Evolutionary conservation across 805 yeast genomes (phyloP).

Genomic region (Candida yuanshanica): DNA sequence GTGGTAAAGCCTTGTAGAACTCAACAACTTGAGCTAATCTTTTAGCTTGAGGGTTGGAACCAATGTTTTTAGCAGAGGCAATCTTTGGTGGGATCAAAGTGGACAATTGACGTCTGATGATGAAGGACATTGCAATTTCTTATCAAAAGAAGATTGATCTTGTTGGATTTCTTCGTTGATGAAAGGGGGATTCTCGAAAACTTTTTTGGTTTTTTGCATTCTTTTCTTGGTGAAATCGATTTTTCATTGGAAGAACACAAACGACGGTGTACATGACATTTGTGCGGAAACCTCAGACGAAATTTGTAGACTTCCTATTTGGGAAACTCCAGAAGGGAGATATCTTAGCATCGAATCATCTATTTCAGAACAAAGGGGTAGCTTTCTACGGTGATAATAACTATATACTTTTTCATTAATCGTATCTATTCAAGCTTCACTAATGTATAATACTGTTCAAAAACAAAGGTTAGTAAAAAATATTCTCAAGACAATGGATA

Average conservation of each 20-base stretch:
- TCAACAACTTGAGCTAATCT: slow-evolving; percentile 92
- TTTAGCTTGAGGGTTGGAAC: slow-evolving; percentile 94
- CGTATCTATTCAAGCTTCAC: slow-evolving; percentile 15
- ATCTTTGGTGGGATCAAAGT: slow-evolving; percentile 98
- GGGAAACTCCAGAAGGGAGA: too few species aligned
- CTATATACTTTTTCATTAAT: background rate
- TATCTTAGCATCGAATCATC: too few species aligned
- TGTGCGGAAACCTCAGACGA: background rate
- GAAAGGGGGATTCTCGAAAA: background rate
- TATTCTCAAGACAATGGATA: too few species aligned
- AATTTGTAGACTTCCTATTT: slow-evolving; percentile 8
- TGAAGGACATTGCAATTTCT: slow-evolving; percentile 56
- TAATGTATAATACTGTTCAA: slow-evolving; percentile 19
- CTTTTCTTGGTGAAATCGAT: background rate
- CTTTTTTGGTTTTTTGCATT: slow-evolving; percentile 1
- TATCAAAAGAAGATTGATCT: background rate
- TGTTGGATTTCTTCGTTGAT: background rate
- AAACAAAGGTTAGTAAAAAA: slow-evolving; percentile 5
- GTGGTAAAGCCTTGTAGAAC: slow-evolving; percentile 94
- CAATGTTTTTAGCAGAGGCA: slow-evolving; percentile 93
- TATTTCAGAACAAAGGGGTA: too few species aligned
- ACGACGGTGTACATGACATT: background rate
- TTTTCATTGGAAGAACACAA: slow-evolving; percentile 3
- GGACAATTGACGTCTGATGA: slow-evolving; percentile 88
- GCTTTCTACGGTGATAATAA: too few species aligned